Conservation (phyloP, 2,329 filamentous ascomycete species). For the Penicillium vulpinum region DNA sequence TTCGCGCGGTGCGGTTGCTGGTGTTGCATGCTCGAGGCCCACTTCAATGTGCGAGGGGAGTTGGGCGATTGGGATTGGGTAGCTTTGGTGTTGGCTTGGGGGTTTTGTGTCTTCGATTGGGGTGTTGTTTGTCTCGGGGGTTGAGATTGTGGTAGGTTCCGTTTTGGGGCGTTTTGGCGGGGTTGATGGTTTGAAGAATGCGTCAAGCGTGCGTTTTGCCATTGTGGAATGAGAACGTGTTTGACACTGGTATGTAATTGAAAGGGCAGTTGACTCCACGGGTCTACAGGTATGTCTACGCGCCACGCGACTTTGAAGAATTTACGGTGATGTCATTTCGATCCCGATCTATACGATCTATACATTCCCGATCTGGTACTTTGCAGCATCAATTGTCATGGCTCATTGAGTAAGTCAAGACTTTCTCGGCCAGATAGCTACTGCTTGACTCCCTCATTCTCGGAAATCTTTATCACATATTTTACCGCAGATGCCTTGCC, state of each 20-base stretch:
- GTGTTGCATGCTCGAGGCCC: conserved; percentile 34
- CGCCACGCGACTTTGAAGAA: neutral
- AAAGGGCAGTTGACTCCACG: no score
- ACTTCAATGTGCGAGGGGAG: conserved; percentile 46
- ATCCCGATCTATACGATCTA: conserved; percentile 13
- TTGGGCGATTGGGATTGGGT: conserved; percentile 54
- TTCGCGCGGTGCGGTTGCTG: conserved; percentile 53
- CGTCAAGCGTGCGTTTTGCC: conserved; percentile 65
- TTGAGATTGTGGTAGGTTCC: conserved; percentile 7
- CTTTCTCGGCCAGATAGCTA: neutral
- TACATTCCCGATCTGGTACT: conserved; percentile 7
- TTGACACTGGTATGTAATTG: no score
- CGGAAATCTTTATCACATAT: conserved; percentile 60
- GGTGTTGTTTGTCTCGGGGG: neutral
- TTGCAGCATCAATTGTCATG: neutral
- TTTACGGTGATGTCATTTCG: conserved; percentile 19
- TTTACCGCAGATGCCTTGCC: conserved; percentile 65
- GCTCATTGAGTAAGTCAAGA: neutral
- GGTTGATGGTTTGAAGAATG: conserved; percentile 62
- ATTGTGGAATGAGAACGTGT: conserved; percentile 17
- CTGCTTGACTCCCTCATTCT: conserved; percentile 41
- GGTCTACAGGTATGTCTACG: neutral
- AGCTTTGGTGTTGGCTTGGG: conserved; percentile 50
- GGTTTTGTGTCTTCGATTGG: neutral
- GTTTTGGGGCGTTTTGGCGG: conserved; percentile 41